phyloP scores from a whole-genome alignment of 1,284 basidiomycete genomes.

The Ceratobasidium sp. region DNA sequence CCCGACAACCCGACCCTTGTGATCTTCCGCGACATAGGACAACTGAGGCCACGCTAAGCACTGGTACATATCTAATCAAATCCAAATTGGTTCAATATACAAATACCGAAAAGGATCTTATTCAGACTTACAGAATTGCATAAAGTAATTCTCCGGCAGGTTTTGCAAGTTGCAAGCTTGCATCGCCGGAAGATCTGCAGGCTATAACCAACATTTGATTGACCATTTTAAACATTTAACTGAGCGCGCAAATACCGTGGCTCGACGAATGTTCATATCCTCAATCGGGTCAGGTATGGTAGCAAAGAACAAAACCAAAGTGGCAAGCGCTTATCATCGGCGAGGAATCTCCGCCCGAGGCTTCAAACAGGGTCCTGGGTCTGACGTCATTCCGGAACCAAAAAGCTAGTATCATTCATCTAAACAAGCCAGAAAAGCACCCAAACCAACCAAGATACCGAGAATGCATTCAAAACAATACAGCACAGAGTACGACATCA shows the following conservation, averaged over 20 bases:
- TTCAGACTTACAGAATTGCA: constrained; percentile 79
- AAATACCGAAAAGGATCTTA: not conserved
- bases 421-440: not conserved
- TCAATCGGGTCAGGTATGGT: not conserved
- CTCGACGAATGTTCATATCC: constrained; percentile 42
- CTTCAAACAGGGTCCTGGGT: not conserved
- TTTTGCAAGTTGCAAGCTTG: constrained; percentile 90
- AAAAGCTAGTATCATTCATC: not conserved
- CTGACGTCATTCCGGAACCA: not conserved
- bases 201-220: constrained; percentile 44
- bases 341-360: constrained; percentile 3
- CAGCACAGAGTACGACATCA: constrained; percentile 15
- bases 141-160: constrained; percentile 86
- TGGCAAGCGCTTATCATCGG: not conserved
- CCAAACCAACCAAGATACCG: not conserved
- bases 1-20: constrained; percentile 87
- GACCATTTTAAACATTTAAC: not conserved
- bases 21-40: constrained; percentile 94
- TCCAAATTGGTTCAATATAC: not conserved
- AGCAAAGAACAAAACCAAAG: not conserved
- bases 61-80: constrained; percentile 79
- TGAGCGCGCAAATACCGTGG: constrained; percentile 36
- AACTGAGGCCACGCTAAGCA: constrained; percentile 91
- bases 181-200: constrained; percentile 82
- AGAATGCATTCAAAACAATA: constrained; percentile 38